Percentiles rank a stretch among this genome's conserved stretches.
phyloP scores from a whole-genome alignment of 139 green algal genomes.

The Chlamydomonas applanata region DNA sequence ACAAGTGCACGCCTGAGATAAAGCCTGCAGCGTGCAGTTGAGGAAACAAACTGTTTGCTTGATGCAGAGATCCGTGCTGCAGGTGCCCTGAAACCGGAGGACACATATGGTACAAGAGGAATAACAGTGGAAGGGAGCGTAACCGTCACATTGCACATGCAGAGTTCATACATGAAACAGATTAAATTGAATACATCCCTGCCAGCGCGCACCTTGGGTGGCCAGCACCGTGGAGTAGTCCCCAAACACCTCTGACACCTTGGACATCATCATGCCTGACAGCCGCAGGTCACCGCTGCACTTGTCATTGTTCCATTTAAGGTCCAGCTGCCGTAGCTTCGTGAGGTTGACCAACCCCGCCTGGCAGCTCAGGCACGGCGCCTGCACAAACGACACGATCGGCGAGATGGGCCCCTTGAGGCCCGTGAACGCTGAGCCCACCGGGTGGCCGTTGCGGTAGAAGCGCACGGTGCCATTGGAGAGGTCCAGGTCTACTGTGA shows the following conservation, averaged over 20 bases:
- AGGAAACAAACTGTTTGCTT: no score
- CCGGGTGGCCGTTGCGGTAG: constrained; percentile 58
- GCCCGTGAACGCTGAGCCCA: constrained; percentile 51
- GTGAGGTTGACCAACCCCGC: constrained; percentile 62
- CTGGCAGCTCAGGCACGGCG: constrained; percentile 12
- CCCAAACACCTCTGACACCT: constrained; percentile 61
- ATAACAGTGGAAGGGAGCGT: background rate
- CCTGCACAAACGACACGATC: constrained; percentile 45
- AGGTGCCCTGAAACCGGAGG: no score
- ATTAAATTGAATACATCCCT: no score
- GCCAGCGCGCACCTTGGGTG: constrained; percentile 28
- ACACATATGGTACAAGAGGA: no score
- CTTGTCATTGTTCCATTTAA: constrained; percentile 48
- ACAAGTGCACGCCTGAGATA: constrained; percentile 62
- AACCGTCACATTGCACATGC: background rate
- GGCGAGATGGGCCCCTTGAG: constrained; percentile 45
- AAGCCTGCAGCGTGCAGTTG: no score
- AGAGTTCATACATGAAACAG: no score
- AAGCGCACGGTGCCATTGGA: constrained; percentile 54
- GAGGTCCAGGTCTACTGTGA: constrained; percentile 63
- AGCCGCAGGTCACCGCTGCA: constrained; percentile 58
- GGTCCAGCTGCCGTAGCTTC: constrained; percentile 60
- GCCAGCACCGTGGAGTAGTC: constrained; percentile 63
- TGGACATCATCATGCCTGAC: constrained; percentile 37
- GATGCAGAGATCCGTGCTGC: no score